phyloP scores from a whole-genome alignment of 169 alveolate genomes.

The Plasmodium coatneyi region DNA sequence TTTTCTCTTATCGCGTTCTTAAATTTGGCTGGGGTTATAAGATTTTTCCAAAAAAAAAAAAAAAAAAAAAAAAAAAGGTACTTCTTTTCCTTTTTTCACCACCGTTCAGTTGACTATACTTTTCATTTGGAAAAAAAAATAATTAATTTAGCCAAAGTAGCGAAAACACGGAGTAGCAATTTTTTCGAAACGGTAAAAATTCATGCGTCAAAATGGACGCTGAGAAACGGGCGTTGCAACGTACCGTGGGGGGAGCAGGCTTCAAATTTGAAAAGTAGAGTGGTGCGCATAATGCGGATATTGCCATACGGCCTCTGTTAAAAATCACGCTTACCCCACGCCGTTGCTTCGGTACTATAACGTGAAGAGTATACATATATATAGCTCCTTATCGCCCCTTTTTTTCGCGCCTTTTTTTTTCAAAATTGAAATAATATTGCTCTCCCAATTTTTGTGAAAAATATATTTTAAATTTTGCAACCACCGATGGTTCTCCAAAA shows the following conservation, averaged over 20 bases:
- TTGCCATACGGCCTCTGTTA: not conserved
- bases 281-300: not conserved
- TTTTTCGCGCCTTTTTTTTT: not conserved
- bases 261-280: not conserved
- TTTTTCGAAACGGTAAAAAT: not conserved
- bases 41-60: no score
- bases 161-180: not conserved
- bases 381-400: not conserved
- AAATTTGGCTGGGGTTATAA: not conserved
- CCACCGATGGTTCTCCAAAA: not conserved
- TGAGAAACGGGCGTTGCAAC: not conserved
- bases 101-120: not conserved
- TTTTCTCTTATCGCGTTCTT: not conserved
- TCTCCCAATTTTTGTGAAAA: not conserved
- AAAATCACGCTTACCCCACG: not conserved
- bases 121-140: not conserved
- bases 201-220: not conserved
- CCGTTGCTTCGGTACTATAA: not conserved
- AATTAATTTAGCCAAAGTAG: not conserved
- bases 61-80: not conserved
- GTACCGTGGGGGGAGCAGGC: not conserved
- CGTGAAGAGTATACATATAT: not conserved
- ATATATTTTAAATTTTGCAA: not conserved
- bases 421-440: not conserved
- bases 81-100: not conserved